These are phyloP conservation scores for Gossypium davidsonii DNA, from an alignment of 441 rosid species.

Conservation along the genomic window DNA sequence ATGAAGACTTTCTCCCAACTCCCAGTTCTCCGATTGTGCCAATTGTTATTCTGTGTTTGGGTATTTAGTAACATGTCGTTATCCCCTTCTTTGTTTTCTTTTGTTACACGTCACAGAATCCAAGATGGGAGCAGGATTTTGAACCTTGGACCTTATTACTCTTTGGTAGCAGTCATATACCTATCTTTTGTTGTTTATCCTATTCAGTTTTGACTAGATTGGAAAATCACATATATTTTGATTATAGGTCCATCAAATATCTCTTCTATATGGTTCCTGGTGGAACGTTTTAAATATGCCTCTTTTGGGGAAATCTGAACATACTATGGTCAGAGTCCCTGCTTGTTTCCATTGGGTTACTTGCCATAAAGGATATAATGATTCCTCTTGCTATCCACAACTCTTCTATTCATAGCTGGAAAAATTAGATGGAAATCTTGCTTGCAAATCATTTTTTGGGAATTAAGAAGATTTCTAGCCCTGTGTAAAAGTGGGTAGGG, in stretches of 20 bases:
- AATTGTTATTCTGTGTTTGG: neutral
- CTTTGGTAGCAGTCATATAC: neutral
- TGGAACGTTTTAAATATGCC: neutral
- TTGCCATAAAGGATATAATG: neutral
- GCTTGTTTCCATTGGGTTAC: constrained; percentile 3
- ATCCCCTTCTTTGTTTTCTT: neutral
- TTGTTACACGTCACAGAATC: neutral
- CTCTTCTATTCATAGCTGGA: neutral
- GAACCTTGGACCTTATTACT: neutral
- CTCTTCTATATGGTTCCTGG: neutral
- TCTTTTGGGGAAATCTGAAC: neutral
- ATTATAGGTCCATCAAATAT: neutral
- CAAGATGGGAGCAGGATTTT: neutral
- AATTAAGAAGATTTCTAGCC: neutral
- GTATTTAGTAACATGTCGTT: neutral
- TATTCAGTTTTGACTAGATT: neutral
- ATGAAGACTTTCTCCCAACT: neutral
- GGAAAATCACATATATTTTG: neutral
- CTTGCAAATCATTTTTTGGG: neutral
- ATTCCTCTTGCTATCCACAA: neutral
- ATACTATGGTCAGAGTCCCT: neutral
- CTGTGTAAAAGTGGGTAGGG: neutral
- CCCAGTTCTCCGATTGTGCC: neutral
- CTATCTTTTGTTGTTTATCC: neutral
- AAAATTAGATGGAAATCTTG: neutral